These are phyloP conservation scores for Cladosporium sp. DNA, from an alignment of 2,329 filamentous ascomycete genomes.

Conservation along the genomic window DNA sequence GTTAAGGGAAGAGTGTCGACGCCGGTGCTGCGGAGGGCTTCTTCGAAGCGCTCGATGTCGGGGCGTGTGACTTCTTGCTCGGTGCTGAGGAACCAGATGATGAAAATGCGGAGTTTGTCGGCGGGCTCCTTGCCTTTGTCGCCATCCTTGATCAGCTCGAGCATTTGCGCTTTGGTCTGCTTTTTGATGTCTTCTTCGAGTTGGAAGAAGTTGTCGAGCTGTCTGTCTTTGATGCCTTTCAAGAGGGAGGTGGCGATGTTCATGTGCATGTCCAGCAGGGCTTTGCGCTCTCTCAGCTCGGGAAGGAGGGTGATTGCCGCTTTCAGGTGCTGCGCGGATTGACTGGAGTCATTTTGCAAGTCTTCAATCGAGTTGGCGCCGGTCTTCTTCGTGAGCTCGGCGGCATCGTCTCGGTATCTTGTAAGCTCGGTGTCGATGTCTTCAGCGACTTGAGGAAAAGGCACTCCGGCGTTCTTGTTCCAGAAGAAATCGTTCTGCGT, in stretches of 20 bases:
- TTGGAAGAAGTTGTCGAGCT: constrained; percentile 95
- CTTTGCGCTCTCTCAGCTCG: constrained; percentile 87
- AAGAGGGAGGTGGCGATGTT: constrained; percentile 81
- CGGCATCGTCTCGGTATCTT: constrained; percentile 92
- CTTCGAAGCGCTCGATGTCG: constrained; percentile 83
- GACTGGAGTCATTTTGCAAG: constrained; percentile 80
- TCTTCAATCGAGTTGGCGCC: constrained; percentile 91
- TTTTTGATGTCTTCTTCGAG: constrained; percentile 90
- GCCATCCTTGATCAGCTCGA: constrained; percentile 77
- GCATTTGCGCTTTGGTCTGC: constrained; percentile 81
- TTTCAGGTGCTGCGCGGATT: constrained; percentile 91
- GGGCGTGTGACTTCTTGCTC: constrained; percentile 79
- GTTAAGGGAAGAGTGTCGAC: constrained; percentile 73
- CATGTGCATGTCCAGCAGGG: constrained; percentile 98
- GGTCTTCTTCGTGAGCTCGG: constrained; percentile 91
- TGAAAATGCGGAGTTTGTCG: constrained; percentile 90
- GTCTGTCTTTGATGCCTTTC: constrained; percentile 86
- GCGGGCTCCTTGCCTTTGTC: constrained; percentile 78
- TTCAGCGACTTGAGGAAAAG: constrained; percentile 94
- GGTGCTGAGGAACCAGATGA: constrained; percentile 95
- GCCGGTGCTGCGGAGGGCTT: constrained; percentile 71
- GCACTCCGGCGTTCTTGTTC: constrained; percentile 83
- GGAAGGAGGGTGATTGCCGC: constrained; percentile 90
- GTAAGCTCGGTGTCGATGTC: constrained; percentile 92
- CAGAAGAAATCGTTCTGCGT: constrained; percentile 94